Conservation (phyloP, 306 rosid genomes). For the Begonia peltatifolia region DNA sequence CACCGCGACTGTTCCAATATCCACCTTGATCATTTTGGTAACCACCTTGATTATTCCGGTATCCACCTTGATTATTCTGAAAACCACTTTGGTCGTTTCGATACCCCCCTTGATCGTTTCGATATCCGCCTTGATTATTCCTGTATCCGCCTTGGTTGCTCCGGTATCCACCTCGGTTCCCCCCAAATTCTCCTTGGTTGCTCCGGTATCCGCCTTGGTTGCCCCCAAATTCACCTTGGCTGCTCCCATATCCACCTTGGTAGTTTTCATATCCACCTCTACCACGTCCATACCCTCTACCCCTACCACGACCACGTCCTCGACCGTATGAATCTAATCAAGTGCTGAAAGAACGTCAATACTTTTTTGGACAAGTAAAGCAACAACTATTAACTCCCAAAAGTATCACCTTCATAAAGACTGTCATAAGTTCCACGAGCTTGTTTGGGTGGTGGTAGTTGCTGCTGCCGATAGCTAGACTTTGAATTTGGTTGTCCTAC, state of each 20-base stretch:
- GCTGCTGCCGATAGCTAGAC: constrained; percentile 64
- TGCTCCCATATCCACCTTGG: constrained; percentile 24
- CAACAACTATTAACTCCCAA: no score
- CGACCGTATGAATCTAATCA: constrained; percentile 60
- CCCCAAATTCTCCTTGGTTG: constrained; percentile 44
- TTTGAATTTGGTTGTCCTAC: constrained; percentile 50
- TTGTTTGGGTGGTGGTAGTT: constrained; percentile 34
- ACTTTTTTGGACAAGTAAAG: neutral
- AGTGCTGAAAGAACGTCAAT: constrained; percentile 9
- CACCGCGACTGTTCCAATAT: no score
- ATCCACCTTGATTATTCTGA: no score
- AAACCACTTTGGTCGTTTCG: no score
- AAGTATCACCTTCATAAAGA: constrained; percentile 55
- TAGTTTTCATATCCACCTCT: constrained; percentile 69
- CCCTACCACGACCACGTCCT: constrained; percentile 82
- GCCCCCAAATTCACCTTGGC: constrained; percentile 19
- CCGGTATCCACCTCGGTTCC: constrained; percentile 15
- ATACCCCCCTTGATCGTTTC: no score
- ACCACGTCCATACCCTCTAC: constrained; percentile 74
- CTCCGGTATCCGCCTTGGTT: constrained; percentile 46
- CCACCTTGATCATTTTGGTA: no score
- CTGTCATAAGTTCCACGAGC: constrained; percentile 54
- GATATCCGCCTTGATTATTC: no score
- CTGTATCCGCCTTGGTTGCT: no score
- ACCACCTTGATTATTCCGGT: no score